phyloP scores from a whole-genome alignment of 2,329 filamentous ascomycete species.

The Fusarium tuaranense region DNA sequence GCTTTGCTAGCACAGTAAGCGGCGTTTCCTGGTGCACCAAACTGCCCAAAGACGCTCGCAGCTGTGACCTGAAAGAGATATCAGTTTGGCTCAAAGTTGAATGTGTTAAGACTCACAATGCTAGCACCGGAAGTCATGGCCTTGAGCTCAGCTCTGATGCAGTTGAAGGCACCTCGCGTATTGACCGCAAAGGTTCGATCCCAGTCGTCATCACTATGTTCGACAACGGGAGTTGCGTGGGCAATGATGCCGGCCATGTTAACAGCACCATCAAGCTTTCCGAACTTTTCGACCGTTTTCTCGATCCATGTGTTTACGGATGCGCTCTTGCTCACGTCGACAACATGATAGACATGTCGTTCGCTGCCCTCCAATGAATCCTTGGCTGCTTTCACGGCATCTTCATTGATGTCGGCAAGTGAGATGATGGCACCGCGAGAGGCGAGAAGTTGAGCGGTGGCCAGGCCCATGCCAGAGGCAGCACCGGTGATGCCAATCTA shows the following conservation, averaged over 20 bases:
- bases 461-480: conserved; percentile 36
- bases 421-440: conserved; percentile 36
- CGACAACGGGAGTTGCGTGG: conserved; percentile 36
- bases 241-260: conserved; percentile 50
- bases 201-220: conserved; percentile 57
- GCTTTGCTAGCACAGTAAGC: conserved; percentile 50
- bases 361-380: not conserved
- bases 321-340: conserved; percentile 28
- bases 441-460: conserved; percentile 36
- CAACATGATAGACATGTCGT: not conserved
- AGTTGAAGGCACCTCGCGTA: conserved; percentile 61
- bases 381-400: conserved; percentile 2
- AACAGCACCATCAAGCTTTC: conserved; percentile 55
- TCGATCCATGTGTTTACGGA: conserved; percentile 43
- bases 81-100: conserved; percentile 46
- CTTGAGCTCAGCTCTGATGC: conserved; percentile 60
- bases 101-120: conserved; percentile 33
- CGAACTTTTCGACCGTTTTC: conserved; percentile 49
- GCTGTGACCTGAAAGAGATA: conserved; percentile 43
- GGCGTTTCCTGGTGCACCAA: conserved; percentile 45
- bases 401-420: conserved; percentile 31
- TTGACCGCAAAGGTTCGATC: conserved; percentile 58
- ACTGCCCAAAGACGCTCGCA: conserved; percentile 50
- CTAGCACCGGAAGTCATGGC: conserved; percentile 44
- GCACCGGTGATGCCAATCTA: conserved; percentile 36